A percentile compares a stretch with the other conserved stretches of the same genome.
phyloP scores from a whole-genome alignment of 306 rosid species.

The Canavalia ensiformis region DNA sequence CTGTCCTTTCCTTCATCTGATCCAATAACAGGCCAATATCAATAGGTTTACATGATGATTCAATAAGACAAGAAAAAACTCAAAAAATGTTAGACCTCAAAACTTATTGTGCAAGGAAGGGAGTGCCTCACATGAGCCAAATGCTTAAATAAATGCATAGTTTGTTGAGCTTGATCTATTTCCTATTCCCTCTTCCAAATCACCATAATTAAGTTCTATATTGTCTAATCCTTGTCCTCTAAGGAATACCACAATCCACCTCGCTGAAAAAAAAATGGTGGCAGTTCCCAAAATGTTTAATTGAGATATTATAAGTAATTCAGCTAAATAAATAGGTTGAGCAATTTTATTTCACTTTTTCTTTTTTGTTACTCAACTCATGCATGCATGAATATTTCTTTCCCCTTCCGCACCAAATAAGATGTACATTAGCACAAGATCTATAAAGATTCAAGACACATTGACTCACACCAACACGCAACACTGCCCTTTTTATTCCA shows the following conservation, averaged over 20 bases:
- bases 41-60: not conserved
- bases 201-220: not conserved
- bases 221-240: slow-evolving; percentile 20
- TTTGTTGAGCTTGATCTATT: slow-evolving; percentile 18
- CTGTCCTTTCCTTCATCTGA: not conserved
- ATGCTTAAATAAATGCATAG: not conserved
- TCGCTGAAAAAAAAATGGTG: not conserved
- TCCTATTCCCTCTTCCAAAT: not conserved
- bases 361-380: not conserved
- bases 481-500: not conserved
- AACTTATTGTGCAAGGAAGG: not conserved
- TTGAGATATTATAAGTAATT: not conserved
- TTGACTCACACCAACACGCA: slow-evolving; percentile 23
- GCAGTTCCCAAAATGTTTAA: not conserved
- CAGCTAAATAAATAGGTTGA: not conserved
- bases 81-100: not conserved
- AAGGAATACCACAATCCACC: slow-evolving; percentile 15
- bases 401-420: not conserved
- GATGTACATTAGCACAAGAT: slow-evolving; percentile 16
- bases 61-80: not conserved
- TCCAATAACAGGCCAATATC: not conserved
- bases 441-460: slow-evolving; percentile 28
- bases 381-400: slow-evolving; percentile 4
- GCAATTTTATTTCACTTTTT: slow-evolving; percentile 6
- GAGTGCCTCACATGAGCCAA: not conserved